Evolutionary conservation across 331 rosid genomes (phyloP).

Genomic region (Ulmus americana): DNA sequence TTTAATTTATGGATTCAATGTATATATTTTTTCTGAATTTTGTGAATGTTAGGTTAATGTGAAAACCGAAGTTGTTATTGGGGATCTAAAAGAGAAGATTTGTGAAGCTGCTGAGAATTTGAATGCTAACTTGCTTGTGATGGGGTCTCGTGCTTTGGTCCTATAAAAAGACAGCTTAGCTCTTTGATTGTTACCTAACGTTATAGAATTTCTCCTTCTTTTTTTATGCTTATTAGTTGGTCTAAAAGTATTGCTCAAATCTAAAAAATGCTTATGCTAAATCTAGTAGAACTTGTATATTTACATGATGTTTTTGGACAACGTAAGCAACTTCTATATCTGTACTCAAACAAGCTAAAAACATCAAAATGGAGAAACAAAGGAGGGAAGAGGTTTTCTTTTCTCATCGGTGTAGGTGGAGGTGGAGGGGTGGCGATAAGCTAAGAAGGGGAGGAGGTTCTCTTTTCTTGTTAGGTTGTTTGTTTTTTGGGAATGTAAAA

Average conservation of each 20-base stretch:
- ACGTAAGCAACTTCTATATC: conserved; percentile 57
- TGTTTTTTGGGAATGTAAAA: too few relatives aligned
- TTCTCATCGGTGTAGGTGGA: too few relatives aligned
- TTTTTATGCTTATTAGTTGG: background rate
- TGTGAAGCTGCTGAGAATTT: conserved; percentile 61
- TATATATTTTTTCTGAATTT: background rate
- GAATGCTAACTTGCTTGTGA: conserved; percentile 76
- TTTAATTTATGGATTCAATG: background rate
- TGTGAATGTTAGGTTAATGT: conserved; percentile 30
- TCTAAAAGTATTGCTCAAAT: background rate
- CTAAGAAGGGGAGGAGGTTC: too few relatives aligned
- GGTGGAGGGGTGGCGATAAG: too few relatives aligned
- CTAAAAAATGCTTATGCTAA: too few relatives aligned
- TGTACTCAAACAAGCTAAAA: too few relatives aligned
- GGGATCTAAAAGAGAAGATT: conserved; percentile 88
- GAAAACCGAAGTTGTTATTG: conserved; percentile 62
- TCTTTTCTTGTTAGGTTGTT: too few relatives aligned
- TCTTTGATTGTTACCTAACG: background rate
- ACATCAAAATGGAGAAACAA: too few relatives aligned
- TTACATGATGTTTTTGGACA: conserved; percentile 90
- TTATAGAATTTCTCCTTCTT: too few relatives aligned
- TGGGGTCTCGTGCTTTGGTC: conserved; percentile 79
- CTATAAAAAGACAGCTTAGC: conserved; percentile 55
- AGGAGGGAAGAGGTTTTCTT: too few relatives aligned
- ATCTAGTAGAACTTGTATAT: background rate